Evolutionary conservation across 176 grass and related monocot genomes (phyloP).

Genomic region (Zea luxurians): DNA sequence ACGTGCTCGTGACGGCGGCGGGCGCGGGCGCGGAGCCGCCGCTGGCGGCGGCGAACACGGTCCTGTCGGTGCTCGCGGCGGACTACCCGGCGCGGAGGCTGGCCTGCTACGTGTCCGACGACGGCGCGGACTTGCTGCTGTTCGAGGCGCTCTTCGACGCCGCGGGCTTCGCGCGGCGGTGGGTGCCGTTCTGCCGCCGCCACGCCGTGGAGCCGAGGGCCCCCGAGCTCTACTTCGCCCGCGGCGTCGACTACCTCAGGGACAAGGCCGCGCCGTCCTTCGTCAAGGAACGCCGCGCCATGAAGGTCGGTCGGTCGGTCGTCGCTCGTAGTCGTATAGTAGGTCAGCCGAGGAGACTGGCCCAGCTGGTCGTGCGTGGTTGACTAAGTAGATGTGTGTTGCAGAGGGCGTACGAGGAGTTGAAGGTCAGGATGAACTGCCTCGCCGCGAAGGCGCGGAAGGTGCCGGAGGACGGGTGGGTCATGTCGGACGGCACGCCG

Average conservation of each 20-base stretch:
- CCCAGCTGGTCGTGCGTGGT: neutral
- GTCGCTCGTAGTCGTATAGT: no score
- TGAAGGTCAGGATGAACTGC: conserved; percentile 59
- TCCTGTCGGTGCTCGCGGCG: conserved; percentile 58
- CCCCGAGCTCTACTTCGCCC: conserved; percentile 52
- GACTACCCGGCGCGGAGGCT: conserved; percentile 52
- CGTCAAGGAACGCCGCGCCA: conserved; percentile 57
- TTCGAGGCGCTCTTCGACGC: conserved; percentile 52
- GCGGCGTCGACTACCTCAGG: conserved; percentile 51
- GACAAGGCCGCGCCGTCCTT: conserved; percentile 46
- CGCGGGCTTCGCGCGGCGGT: conserved; percentile 33
- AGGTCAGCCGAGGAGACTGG: neutral
- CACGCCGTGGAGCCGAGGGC: conserved; percentile 57
- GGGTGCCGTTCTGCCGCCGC: conserved; percentile 58
- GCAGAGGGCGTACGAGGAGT: conserved; percentile 71
- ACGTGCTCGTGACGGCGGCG: conserved; percentile 51
- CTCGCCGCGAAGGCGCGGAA: conserved; percentile 58
- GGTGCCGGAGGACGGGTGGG: conserved; percentile 69
- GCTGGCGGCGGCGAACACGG: conserved; percentile 51
- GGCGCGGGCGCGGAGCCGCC: conserved; percentile 33
- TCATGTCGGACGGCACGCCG: conserved; percentile 70
- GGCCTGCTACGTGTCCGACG: conserved; percentile 62
- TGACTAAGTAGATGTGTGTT: neutral
- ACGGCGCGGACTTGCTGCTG: conserved; percentile 50
- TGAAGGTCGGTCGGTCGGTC: conserved; percentile 31